phyloP scores from a whole-genome alignment of 805 yeast species.

The Candida qinlingensis region DNA sequence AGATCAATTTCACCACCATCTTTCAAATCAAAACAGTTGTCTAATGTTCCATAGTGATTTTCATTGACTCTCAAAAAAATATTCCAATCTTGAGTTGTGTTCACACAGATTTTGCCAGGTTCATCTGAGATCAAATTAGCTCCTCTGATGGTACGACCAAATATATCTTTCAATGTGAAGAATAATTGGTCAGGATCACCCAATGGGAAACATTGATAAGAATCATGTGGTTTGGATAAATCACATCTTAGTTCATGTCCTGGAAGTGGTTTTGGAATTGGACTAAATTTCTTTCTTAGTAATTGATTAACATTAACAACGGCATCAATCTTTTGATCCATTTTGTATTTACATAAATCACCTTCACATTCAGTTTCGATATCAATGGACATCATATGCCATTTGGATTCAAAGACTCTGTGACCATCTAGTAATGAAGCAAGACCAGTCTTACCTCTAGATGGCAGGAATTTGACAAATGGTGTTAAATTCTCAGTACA shows the following conservation, averaged over 20 bases:
- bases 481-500: constrained; percentile 98
- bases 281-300: constrained; percentile 54
- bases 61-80: constrained; percentile 29
- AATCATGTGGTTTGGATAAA: constrained; percentile 47
- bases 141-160: constrained; percentile 65
- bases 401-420: constrained; percentile 79
- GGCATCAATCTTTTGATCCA: constrained; percentile 65
- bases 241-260: constrained; percentile 76
- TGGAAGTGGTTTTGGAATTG: constrained; percentile 76
- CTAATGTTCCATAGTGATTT: constrained; percentile 26
- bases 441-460: constrained; percentile 87
- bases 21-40: constrained; percentile 33
- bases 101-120: constrained; percentile 40
- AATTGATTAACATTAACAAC: constrained; percentile 69
- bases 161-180: constrained; percentile 59
- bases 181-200: constrained; percentile 40
- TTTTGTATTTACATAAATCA: constrained; percentile 39
- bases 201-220: constrained; percentile 75
- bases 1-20: constrained; percentile 26
- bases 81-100: constrained; percentile 44
- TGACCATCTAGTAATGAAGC: constrained; percentile 86
- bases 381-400: constrained; percentile 94
- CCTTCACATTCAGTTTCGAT: constrained; percentile 50
- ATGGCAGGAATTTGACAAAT: constrained; percentile 81
- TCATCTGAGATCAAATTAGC: constrained; percentile 50